phyloP scores from a whole-genome alignment of 148 eudicot genomes.

The Diospyros kaki region DNA sequence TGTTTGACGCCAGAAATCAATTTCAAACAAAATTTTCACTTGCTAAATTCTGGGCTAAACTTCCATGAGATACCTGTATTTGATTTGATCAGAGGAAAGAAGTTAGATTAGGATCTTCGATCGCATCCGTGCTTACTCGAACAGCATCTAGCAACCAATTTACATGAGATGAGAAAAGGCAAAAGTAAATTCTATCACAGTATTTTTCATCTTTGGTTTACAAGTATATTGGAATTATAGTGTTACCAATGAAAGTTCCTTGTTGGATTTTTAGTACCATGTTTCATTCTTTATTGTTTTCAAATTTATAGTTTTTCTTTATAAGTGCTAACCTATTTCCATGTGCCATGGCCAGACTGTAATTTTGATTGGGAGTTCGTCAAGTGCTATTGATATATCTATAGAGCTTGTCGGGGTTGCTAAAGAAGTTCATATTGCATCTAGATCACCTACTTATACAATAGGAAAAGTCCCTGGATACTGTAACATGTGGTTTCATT shows the following conservation, averaged over 20 bases:
- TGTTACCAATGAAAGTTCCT: background rate
- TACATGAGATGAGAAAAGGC: background rate
- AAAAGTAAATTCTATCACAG: background rate
- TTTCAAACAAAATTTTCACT: background rate
- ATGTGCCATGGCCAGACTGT: slow-evolving; percentile 49
- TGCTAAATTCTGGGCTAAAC: background rate
- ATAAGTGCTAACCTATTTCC: background rate
- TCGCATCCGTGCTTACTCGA: background rate
- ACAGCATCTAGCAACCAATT: background rate
- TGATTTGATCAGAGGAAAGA: background rate
- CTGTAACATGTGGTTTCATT: slow-evolving; percentile 76
- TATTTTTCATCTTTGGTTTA: background rate
- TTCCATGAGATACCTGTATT: background rate
- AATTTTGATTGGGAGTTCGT: slow-evolving; percentile 75
- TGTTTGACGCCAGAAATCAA: too few species aligned
- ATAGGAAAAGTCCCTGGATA: slow-evolving; percentile 45
- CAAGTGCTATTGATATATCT: slow-evolving; percentile 83
- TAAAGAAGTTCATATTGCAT: slow-evolving; percentile 82
- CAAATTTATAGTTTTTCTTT: background rate
- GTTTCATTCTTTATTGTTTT: background rate
- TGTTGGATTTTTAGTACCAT: background rate
- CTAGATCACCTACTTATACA: slow-evolving; percentile 48
- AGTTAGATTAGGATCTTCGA: background rate
- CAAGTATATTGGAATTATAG: background rate
- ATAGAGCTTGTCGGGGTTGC: slow-evolving; percentile 71